Conservation (phyloP, 2,329 filamentous ascomycete genomes). For the Incumbomyces lentus region DNA sequence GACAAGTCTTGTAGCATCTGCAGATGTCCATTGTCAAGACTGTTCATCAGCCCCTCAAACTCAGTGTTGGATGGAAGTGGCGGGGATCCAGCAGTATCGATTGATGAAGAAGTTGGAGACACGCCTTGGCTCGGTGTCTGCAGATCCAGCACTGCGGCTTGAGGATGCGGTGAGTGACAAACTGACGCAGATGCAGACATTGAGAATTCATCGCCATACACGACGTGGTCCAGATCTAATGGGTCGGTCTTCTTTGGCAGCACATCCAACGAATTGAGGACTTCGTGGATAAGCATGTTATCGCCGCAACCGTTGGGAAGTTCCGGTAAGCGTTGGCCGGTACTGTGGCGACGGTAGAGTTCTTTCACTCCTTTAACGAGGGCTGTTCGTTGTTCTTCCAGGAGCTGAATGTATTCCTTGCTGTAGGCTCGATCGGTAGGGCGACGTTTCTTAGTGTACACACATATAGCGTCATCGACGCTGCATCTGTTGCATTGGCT, state of each 20-base stretch:
- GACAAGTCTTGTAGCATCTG: background rate
- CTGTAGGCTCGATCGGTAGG: constrained; percentile 3
- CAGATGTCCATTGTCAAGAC: background rate
- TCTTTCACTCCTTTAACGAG: constrained; percentile 4
- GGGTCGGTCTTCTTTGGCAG: background rate
- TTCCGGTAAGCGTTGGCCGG: background rate
- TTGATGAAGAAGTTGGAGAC: background rate
- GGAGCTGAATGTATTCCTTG: constrained; percentile 4
- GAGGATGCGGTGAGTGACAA: background rate
- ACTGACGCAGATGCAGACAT: background rate
- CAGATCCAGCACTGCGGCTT: background rate
- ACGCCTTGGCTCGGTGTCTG: background rate
- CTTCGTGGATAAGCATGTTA: constrained; percentile 3
- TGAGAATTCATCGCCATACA: background rate
- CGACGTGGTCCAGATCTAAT: background rate
- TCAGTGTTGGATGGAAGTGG: background rate
- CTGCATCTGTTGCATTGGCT: constrained; percentile 3
- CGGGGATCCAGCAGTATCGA: background rate
- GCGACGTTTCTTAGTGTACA: constrained; percentile 1
- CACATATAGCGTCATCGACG: constrained; percentile 1
- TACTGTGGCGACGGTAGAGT: background rate
- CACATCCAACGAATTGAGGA: background rate
- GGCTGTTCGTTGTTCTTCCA: constrained; percentile 1
- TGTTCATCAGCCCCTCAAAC: background rate
- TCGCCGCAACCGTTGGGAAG: background rate